These are phyloP conservation scores for Penicillium expansum DNA, from an alignment of 2,329 filamentous ascomycete genomes.

Conservation along the genomic window DNA sequence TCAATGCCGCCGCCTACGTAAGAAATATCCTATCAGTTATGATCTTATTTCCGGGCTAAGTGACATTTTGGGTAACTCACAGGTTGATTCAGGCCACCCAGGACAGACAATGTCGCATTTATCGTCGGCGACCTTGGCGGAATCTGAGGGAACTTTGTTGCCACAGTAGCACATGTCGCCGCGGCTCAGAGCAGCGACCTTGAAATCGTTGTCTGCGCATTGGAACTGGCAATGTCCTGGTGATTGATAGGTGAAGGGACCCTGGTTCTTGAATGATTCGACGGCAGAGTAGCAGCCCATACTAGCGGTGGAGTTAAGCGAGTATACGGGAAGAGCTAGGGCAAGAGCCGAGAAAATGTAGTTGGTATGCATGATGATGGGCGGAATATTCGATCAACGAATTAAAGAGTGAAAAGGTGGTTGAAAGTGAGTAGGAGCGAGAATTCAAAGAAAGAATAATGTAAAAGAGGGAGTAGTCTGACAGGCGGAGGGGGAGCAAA, in stretches of 20 bases:
- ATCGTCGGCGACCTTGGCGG: slow-evolving; percentile 16
- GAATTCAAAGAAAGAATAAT: neutral
- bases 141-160: slow-evolving; percentile 16
- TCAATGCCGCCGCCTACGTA: slow-evolving; percentile 19
- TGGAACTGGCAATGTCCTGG: slow-evolving; percentile 16
- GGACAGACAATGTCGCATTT: slow-evolving; percentile 22
- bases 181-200: slow-evolving; percentile 18
- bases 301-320: neutral
- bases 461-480: neutral
- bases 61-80: slow-evolving; percentile 15
- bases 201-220: slow-evolving; percentile 14
- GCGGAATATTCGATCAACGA: slow-evolving; percentile 1
- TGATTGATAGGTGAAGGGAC: slow-evolving; percentile 9
- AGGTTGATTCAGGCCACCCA: slow-evolving; percentile 20
- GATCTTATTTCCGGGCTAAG: neutral
- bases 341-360: slow-evolving; percentile 14
- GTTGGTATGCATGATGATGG: slow-evolving; percentile 11
- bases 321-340: slow-evolving; percentile 11
- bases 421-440: neutral
- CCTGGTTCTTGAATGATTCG: slow-evolving; percentile 8
- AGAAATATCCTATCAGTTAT: neutral
- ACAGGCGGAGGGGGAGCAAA: neutral
- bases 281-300: slow-evolving; percentile 22
- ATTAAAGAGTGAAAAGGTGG: neutral
- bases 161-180: slow-evolving; percentile 25